Evolutionary conservation across 2,329 filamentous ascomycete genomes (phyloP), one percentile per base, ranked within the genome.

Genomic region (Penicillium sp.): DNA sequence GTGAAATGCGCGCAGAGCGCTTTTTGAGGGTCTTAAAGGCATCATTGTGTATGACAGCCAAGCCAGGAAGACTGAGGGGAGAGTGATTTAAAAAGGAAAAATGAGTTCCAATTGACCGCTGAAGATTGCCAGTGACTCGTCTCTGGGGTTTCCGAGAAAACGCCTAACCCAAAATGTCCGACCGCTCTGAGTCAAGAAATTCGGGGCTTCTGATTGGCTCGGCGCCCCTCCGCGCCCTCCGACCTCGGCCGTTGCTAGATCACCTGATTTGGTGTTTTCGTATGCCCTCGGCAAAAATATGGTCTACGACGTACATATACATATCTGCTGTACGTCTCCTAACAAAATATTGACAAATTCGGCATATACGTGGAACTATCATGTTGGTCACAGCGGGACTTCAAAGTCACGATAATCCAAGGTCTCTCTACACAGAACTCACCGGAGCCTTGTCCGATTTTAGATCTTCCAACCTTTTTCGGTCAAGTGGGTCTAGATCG

Each of bases 11-110:
- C 80, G 77, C 68, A 79, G 68, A 55, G 79, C 78, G 64, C 72
- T 75, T 68, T 76, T 78, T 58, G 79, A 79, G 61, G 79, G 76
- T 71, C 77, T 75, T 68, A 80, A 65, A 71, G 79, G 75, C 75
- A 82, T 77, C 79, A 82, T 81, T 66, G 65, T 77, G 57, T 59
- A 72, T 68, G 67, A 70, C 55, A 66, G 62, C 70, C 72, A 69
- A 65, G 68, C 70, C 70, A 68, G 64, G 58, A 61, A 63, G 58
- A 56, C 55, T 29, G 57, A 60, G 59, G 43, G 58, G 51, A 57
- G 62, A 61, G 53, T 55, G 48, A 50, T 57, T 29, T 57, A 39
- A 47, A 58, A 59, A 63, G 58, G 53, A 65, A 65, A 58, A 64
- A 55, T 54, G 55, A 60, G 57, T 53, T 34, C 43, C 54, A 67